Base-by-base conservation (phyloP, 176 grass and related monocot genomes). In the Themeda triandra region DNA sequence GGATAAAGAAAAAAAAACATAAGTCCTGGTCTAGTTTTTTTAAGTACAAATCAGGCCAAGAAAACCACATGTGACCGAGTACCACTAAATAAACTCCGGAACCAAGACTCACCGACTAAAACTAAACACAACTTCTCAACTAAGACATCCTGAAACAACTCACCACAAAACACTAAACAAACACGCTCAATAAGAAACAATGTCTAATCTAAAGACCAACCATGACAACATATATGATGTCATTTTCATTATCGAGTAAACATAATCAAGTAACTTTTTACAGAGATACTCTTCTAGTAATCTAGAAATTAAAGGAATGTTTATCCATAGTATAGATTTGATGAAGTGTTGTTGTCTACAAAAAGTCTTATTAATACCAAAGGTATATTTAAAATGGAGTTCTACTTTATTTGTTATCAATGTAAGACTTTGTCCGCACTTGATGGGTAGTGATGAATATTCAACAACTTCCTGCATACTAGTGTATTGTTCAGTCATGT, bases 401-500 rank as follows among this genome's bases (percentile, higher is more conserved):
- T 62, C 33, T 79, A 49, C 6, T 59, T 86, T 63, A 68, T 64
- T 51, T 51, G 71, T 49, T 80, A 51, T 25, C 37, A 49, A 23
- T 66, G 17, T 25, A 64, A 54, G 56, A 66, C 60, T 77, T 70
- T 87, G 71, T 83, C 65, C 7, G 63, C 51, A 71, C 86, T 81
- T 27, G 70, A 69, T 46, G 46, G 27, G 11, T 56, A 56, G 51
- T 25, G 64, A 77, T 70, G 49, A 63, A 60, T 71, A 60, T 46
- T 78, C 37, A 83, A 83, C 30, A 64, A 41, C 51, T 60, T 17
- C 23, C 33, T 77, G 15, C 27, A 82, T 77, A 33, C 28, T 77
- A n/a, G n/a, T n/a, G 29, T 63, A 76, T 63, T 46, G 23, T 54
- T 56, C 53, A 35, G 36, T 19, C 29, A 58, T 40, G 66, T 69